These are phyloP conservation scores for Flaveria brownii DNA, from an alignment of 129 eudicot species.

Conservation along the genomic window DNA sequence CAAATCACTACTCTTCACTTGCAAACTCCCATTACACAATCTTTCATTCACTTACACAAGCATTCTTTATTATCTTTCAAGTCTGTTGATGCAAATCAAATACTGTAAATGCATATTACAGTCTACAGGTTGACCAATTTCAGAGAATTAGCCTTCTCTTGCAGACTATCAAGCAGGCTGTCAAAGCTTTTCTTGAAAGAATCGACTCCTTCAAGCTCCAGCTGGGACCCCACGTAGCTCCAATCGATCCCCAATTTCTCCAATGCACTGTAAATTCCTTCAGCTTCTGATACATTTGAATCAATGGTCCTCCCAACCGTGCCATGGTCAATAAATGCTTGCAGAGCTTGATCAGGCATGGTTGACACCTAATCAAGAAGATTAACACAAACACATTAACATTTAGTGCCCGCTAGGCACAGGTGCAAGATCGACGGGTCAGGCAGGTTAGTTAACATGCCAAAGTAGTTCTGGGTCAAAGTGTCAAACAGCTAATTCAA, in stretches of 20 bases:
- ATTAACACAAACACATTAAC: slow-evolving; percentile 6
- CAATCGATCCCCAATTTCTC: slow-evolving; percentile 97
- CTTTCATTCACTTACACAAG: slow-evolving; percentile 22
- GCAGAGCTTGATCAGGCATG: slow-evolving; percentile 98
- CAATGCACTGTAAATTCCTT: slow-evolving; percentile 90
- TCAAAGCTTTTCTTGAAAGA: slow-evolving; percentile 97
- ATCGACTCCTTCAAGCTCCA: slow-evolving; percentile 94
- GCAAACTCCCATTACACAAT: slow-evolving; percentile 24
- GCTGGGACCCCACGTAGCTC: slow-evolving; percentile 76
- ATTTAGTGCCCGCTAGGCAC: not conserved
- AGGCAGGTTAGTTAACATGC: not conserved
- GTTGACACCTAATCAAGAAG: slow-evolving; percentile 72
- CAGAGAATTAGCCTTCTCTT: slow-evolving; percentile 92
- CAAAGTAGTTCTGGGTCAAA: not conserved
- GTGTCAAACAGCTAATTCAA: not conserved
- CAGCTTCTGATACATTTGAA: slow-evolving; percentile 83
- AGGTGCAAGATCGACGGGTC: slow-evolving; percentile 11
- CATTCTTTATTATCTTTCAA: slow-evolving; percentile 33
- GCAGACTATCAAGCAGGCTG: slow-evolving; percentile 88
- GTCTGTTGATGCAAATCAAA: slow-evolving; percentile 29
- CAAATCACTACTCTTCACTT: slow-evolving; percentile 32
- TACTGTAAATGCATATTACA: slow-evolving; percentile 9
- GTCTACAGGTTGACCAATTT: slow-evolving; percentile 73
- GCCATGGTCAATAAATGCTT: slow-evolving; percentile 93
- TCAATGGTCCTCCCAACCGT: slow-evolving; percentile 87